Evolutionary conservation across 2,329 filamentous ascomycete species (phyloP).

Genomic region (Neobulgaria alba): DNA sequence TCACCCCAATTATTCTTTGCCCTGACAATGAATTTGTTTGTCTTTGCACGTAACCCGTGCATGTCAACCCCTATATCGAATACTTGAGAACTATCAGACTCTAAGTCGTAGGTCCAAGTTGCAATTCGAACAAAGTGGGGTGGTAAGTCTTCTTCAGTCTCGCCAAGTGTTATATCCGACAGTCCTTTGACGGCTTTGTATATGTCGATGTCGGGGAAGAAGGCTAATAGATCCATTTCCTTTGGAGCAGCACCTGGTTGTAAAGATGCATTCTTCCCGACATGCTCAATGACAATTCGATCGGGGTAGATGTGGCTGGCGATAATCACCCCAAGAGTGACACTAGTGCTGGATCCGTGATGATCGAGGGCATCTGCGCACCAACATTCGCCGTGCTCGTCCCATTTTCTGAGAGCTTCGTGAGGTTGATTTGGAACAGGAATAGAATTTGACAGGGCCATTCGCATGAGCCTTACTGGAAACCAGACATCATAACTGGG

Average conservation of each 20-base stretch:
- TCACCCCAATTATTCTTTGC: slow-evolving; percentile 51
- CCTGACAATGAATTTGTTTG: slow-evolving; percentile 45
- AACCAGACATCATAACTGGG: slow-evolving; percentile 18
- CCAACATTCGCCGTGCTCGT: slow-evolving; percentile 81
- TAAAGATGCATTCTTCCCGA: slow-evolving; percentile 51
- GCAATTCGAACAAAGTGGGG: slow-evolving; percentile 48
- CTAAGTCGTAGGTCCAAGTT: slow-evolving; percentile 43
- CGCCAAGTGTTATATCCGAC: slow-evolving; percentile 28
- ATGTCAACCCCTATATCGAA: slow-evolving; percentile 45
- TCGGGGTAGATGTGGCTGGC: slow-evolving; percentile 53
- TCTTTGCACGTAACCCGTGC: slow-evolving; percentile 35
- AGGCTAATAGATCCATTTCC: slow-evolving; percentile 62
- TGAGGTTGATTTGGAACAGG: slow-evolving; percentile 32
- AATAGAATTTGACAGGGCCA: slow-evolving; percentile 18
- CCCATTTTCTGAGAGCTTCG: slow-evolving; percentile 60
- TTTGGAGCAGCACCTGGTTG: slow-evolving; percentile 54
- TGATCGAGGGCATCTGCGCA: slow-evolving; percentile 54
- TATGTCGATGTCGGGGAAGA: slow-evolving; percentile 38
- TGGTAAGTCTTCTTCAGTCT: slow-evolving; percentile 16
- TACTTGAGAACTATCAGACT: slow-evolving; percentile 37
- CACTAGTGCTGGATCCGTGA: neutral
- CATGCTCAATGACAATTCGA: slow-evolving; percentile 65
- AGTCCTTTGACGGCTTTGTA: slow-evolving; percentile 31
- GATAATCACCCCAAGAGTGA: slow-evolving; percentile 50
- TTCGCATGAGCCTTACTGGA: slow-evolving; percentile 20